phyloP scores from a whole-genome alignment of 2,329 filamentous ascomycete species.

The Trichoderma breve region DNA sequence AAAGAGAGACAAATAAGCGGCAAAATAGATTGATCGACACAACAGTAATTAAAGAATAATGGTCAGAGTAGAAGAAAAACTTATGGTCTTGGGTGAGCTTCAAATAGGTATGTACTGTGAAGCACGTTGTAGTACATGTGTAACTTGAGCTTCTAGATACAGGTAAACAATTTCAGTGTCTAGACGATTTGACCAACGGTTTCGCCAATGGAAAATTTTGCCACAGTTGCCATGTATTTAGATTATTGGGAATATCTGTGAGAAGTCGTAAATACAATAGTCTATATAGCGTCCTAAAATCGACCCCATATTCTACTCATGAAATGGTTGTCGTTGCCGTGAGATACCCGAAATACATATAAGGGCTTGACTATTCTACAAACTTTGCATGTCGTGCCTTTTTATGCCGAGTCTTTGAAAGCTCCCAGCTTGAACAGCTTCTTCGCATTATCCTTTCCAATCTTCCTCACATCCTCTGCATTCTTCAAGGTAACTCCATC shows the following conservation, averaged over 20 bases:
- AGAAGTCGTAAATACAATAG: neutral
- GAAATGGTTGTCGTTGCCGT: neutral
- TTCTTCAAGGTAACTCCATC: constrained; percentile 39
- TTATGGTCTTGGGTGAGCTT: neutral
- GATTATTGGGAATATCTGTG: neutral
- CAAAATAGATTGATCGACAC: too few relatives aligned
- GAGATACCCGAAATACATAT: neutral
- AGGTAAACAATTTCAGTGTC: neutral
- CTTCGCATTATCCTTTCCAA: constrained; percentile 45
- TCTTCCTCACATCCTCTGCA: constrained; percentile 37
- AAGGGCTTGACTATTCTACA: neutral
- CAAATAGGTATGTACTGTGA: neutral
- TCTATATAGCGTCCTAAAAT: neutral
- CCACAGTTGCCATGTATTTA: neutral
- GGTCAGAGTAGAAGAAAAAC: neutral
- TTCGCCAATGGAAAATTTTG: neutral
- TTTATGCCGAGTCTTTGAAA: constrained; percentile 33
- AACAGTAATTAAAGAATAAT: neutral
- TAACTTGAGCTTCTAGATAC: neutral
- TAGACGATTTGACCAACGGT: neutral
- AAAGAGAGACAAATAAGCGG: too few relatives aligned
- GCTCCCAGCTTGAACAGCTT: constrained; percentile 39
- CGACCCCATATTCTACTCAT: neutral
- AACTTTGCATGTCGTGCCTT: neutral
- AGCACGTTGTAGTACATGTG: neutral